These are phyloP conservation scores for Oidiodendron maius DNA, from an alignment of 495 filamentous ascomycete genomes.

Conservation along the genomic window DNA sequence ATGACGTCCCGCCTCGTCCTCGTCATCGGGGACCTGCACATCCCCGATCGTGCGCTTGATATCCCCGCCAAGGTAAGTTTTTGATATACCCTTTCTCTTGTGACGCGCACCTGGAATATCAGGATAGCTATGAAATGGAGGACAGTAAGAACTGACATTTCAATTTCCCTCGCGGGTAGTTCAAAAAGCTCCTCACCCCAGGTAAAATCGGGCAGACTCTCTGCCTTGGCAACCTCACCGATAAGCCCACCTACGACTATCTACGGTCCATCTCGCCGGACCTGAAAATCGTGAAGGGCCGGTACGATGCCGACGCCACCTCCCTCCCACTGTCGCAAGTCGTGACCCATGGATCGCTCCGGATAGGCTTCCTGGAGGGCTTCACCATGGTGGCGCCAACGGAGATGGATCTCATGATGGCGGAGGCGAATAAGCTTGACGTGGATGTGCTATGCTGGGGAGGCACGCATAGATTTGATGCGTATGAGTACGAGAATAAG, in stretches of 20 bases:
- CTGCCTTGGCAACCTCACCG: conserved; percentile 94
- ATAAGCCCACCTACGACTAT: conserved; percentile 90
- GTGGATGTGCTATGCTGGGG: conserved; percentile 97
- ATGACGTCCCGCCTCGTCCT: conserved; percentile 84
- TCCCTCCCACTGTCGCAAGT: conserved; percentile 89
- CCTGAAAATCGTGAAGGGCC: conserved; percentile 82
- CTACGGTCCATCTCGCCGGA: conserved; percentile 87
- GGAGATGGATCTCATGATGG: conserved; percentile 86
- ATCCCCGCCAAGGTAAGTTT: conserved; percentile 83
- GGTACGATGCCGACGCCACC: conserved; percentile 88
- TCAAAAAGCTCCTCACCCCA: conserved; percentile 95
- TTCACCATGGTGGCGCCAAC: conserved; percentile 89
- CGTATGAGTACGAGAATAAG: conserved; percentile 96
- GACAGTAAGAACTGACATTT: too few species aligned
- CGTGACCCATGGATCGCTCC: conserved; percentile 85
- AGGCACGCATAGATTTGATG: conserved; percentile 95
- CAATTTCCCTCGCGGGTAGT: conserved; percentile 50
- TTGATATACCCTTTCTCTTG: too few species aligned
- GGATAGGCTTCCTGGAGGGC: conserved; percentile 95
- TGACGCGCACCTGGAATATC: too few species aligned
- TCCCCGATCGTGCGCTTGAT: conserved; percentile 86
- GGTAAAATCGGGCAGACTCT: conserved; percentile 98
- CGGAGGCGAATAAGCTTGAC: conserved; percentile 91
- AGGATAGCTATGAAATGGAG: too few species aligned
- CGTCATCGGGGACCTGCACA: conserved; percentile 95